Evolutionary conservation across 2,329 filamentous ascomycete species (phyloP).

Genomic region (Exophiala sideris): DNA sequence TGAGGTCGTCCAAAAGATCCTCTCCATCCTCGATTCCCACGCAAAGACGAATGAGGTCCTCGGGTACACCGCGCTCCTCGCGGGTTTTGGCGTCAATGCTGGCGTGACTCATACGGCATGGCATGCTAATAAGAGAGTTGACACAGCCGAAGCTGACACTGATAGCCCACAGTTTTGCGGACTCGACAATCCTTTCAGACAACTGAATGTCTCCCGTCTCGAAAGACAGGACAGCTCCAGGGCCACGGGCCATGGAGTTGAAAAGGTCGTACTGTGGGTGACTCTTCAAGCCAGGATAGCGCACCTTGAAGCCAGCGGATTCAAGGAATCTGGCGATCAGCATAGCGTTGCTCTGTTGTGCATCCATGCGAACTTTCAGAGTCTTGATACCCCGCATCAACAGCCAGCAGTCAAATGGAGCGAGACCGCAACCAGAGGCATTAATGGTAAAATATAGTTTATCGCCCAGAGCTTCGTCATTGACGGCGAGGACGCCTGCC

Average conservation of each 20-base stretch:
- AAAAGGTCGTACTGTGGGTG: conserved; percentile 97
- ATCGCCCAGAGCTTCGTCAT: conserved; percentile 76
- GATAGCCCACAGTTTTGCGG: conserved; percentile 86
- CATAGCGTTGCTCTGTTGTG: conserved; percentile 91
- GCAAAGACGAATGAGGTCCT: conserved; percentile 92
- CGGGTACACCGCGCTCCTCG: conserved; percentile 83
- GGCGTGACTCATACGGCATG: conserved; percentile 98
- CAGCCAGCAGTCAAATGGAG: conserved; percentile 93
- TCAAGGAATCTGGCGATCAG: conserved; percentile 76
- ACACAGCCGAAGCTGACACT: conserved; percentile 97
- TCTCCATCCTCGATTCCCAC: conserved; percentile 92
- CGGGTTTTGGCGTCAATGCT: conserved; percentile 96
- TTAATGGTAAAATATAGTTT: conserved; percentile 97
- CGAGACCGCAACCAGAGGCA: conserved; percentile 86
- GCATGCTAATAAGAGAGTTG: conserved; percentile 98
- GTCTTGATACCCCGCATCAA: conserved; percentile 96
- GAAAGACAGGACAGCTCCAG: conserved; percentile 91
- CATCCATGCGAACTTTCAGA: conserved; percentile 95
- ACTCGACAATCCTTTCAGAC: conserved; percentile 91
- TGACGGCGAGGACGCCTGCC: conserved; percentile 93
- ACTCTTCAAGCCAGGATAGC: conserved; percentile 88
- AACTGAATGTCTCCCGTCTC: conserved; percentile 84
- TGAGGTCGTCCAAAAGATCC: conserved; percentile 90
- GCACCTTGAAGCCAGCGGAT: conserved; percentile 83
- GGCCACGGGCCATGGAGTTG: conserved; percentile 90